Evolutionary conservation across 306 rosid genomes (phyloP).

Genomic region (Malus fusca): DNA sequence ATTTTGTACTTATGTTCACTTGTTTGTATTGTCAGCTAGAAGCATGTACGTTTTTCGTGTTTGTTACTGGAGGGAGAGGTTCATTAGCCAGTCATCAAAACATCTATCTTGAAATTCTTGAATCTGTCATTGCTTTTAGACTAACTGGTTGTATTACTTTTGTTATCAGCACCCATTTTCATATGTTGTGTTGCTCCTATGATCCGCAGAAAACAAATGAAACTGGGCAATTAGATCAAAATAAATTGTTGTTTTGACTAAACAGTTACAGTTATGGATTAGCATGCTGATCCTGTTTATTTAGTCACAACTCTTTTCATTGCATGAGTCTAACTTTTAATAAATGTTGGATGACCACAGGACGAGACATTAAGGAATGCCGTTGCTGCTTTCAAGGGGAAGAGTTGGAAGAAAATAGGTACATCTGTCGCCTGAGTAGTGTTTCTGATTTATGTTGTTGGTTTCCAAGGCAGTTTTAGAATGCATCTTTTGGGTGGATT

Average conservation of each 20-base stretch:
- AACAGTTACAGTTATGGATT: no score
- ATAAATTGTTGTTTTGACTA: no score
- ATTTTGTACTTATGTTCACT: not conserved
- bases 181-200: not conserved
- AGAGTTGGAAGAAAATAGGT: conserved; percentile 99
- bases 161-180: not conserved
- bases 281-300: not conserved
- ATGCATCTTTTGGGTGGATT: not conserved
- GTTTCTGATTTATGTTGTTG: not conserved
- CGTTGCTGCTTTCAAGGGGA: conserved; percentile 77
- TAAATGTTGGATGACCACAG: conserved; percentile 37
- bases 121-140: not conserved
- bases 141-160: not conserved
- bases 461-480: not conserved
- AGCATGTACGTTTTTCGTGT: not conserved
- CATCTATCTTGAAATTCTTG: not conserved
- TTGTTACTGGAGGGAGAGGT: conserved; percentile 17
- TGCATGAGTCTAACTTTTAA: not conserved
- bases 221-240: no score
- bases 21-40: not conserved
- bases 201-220: not conserved
- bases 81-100: not conserved
- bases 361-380: conserved; percentile 95
- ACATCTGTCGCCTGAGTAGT: conserved; percentile 13
- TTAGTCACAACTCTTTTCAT: not conserved